Conservation (phyloP, 768 basidiomycete species). For the Sporobolomyces pararoseus region DNA sequence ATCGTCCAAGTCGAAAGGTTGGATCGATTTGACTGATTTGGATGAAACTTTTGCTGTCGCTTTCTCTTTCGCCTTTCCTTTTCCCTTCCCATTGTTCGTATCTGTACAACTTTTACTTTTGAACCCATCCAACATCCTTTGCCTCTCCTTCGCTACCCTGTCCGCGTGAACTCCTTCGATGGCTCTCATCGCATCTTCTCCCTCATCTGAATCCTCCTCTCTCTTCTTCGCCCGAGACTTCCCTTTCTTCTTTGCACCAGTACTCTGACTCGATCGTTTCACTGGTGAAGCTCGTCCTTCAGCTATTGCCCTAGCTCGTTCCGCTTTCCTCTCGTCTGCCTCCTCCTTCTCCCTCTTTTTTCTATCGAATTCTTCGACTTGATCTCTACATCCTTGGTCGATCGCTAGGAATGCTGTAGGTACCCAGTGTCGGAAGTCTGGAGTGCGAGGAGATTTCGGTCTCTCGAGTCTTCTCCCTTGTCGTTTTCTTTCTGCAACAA, state of each 20-base stretch:
- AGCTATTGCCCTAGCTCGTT: too few species aligned
- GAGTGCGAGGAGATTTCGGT: too few species aligned
- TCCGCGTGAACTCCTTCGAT: too few species aligned
- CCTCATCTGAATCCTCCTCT: neutral
- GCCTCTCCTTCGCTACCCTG: neutral
- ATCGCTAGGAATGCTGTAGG: too few species aligned
- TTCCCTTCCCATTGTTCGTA: too few species aligned
- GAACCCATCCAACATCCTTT: neutral
- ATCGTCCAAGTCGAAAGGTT: neutral
- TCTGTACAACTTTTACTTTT: too few species aligned
- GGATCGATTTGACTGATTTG: neutral
- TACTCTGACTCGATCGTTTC: neutral
- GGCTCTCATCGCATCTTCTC: too few species aligned
- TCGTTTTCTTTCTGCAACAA: neutral
- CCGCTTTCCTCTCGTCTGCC: neutral
- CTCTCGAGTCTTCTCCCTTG: too few species aligned
- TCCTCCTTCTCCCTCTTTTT: slow-evolving; percentile 13
- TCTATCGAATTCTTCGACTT: too few species aligned
- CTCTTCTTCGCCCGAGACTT: neutral
- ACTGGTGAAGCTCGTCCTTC: neutral
- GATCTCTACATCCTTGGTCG: neutral
- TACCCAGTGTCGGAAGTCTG: too few species aligned
- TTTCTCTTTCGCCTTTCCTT: neutral
- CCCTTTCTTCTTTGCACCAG: neutral
- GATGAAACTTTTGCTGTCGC: neutral